Percentiles rank a stretch among this genome's conserved stretches.
phyloP scores from a whole-genome alignment of 495 filamentous ascomycete species.

The Astrothelium macrocarpum region DNA sequence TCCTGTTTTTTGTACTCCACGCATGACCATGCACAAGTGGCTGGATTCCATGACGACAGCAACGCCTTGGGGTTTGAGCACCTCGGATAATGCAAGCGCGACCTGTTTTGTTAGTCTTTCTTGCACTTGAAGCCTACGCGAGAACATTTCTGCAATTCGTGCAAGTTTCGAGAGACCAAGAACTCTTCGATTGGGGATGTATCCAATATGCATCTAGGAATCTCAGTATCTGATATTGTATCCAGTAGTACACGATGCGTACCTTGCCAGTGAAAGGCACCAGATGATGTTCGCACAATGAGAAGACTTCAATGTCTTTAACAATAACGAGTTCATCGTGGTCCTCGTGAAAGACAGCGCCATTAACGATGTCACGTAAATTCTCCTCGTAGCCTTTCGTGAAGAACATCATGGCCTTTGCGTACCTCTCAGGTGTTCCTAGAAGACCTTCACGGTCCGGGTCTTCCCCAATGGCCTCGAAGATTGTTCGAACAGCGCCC shows the following conservation, averaged over 20 bases:
- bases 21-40: constrained; percentile 98
- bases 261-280: constrained; percentile 94
- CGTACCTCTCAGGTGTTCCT: constrained; percentile 82
- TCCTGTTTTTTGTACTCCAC: constrained; percentile 82
- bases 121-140: constrained; percentile 84
- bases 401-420: constrained; percentile 95
- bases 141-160: constrained; percentile 95
- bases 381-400: constrained; percentile 99
- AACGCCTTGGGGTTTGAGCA: constrained; percentile 88
- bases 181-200: constrained; percentile 77
- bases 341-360: constrained; percentile 91
- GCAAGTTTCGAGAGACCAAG: constrained; percentile 94
- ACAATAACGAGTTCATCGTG: constrained; percentile 97
- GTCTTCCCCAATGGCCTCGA: constrained; percentile 95
- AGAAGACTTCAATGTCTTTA: constrained; percentile 94
- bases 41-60: constrained; percentile 95
- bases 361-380: constrained; percentile 83
- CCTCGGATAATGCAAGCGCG: constrained; percentile 83
- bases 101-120: constrained; percentile 94
- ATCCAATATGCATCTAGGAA: constrained; percentile 89
- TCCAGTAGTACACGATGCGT: constrained; percentile 13
- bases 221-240: neutral
- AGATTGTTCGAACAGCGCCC: constrained; percentile 77
- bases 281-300: constrained; percentile 93
- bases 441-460: constrained; percentile 82